Conservation (phyloP, 768 basidiomycete species). For the Agaricus blazei region DNA sequence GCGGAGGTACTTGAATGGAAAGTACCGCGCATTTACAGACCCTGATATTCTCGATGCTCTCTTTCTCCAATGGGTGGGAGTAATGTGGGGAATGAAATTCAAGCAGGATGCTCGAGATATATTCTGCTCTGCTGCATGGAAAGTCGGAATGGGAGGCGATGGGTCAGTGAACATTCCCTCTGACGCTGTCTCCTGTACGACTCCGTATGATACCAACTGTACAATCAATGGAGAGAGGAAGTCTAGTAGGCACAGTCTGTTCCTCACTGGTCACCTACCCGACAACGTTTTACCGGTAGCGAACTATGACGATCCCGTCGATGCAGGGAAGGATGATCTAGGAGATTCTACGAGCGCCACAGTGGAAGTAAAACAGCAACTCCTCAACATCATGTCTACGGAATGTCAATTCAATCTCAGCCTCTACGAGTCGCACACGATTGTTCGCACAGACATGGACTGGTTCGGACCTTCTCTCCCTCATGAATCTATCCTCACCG, state of each 20-base stretch:
- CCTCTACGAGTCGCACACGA: constrained; percentile 27
- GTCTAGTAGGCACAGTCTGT: constrained; percentile 18
- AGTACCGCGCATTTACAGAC: constrained; percentile 46
- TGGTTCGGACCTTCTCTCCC: constrained; percentile 41
- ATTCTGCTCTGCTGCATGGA: constrained; percentile 33
- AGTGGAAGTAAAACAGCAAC: constrained; percentile 29
- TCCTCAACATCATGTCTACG: constrained; percentile 34
- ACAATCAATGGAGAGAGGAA: constrained; percentile 23
- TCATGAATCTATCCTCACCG: constrained; percentile 32
- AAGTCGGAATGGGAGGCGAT: constrained; percentile 16
- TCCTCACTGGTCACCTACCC: constrained; percentile 32
- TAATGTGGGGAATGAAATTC: constrained; percentile 35
- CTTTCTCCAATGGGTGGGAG: constrained; percentile 38
- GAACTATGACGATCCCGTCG: constrained; percentile 21
- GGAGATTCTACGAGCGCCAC: constrained; percentile 15
- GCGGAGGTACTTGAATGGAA: constrained; percentile 42
- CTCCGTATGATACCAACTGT: constrained; percentile 5
- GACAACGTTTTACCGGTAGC: constrained; percentile 12
- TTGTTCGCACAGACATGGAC: constrained; percentile 36
- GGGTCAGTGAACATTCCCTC: constrained; percentile 16
- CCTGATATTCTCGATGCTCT: constrained; percentile 42
- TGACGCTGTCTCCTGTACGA: background rate
- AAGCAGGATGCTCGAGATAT: constrained; percentile 25
- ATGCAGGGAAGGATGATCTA: constrained; percentile 14
- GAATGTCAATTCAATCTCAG: constrained; percentile 35